Conservation (phyloP, 345 rosid species). For the Firmiana major region DNA sequence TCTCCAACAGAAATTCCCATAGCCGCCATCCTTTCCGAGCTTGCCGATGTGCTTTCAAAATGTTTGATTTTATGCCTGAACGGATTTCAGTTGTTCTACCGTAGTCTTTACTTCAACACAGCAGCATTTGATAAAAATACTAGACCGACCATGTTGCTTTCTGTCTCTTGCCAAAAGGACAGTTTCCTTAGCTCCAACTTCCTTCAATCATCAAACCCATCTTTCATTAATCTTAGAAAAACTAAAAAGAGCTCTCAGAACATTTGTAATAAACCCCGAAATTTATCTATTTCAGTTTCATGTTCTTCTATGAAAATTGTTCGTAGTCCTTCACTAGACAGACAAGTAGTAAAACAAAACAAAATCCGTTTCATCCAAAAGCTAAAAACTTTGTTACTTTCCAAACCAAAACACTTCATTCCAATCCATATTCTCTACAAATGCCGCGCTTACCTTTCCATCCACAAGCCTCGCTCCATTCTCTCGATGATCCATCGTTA, state of each 20-base stretch:
- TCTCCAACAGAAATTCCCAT: neutral
- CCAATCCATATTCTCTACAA: conserved; percentile 69
- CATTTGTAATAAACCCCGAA: conserved; percentile 24
- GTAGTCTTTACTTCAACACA: neutral
- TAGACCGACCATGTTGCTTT: conserved; percentile 22
- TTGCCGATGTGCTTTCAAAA: neutral
- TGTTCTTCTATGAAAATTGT: conserved; percentile 62
- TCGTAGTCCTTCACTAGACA: conserved; percentile 62
- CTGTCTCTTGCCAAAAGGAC: conserved; percentile 33
- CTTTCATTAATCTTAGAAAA: conserved; percentile 4
- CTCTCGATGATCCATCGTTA: conserved; percentile 72
- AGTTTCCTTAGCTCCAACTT: conserved; percentile 31
- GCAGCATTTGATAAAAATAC: neutral
- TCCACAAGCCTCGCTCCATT: conserved; percentile 48
- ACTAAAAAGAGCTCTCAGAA: conserved; percentile 5
- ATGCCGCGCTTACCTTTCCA: conserved; percentile 64
- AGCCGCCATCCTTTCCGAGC: neutral
- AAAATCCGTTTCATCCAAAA: conserved; percentile 73
- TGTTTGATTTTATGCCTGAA: conserved; percentile 10
- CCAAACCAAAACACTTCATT: conserved; percentile 76
- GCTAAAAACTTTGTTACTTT: conserved; percentile 71
- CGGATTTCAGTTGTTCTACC: neutral
- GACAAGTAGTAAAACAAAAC: conserved; percentile 62
- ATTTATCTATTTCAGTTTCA: conserved; percentile 24
- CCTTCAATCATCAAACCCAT: conserved; percentile 26